Evolutionary conservation across 1,284 basidiomycete genomes (phyloP), one percentile per base, ranked within the genome.

Genomic region (Vanrija humicola): DNA sequence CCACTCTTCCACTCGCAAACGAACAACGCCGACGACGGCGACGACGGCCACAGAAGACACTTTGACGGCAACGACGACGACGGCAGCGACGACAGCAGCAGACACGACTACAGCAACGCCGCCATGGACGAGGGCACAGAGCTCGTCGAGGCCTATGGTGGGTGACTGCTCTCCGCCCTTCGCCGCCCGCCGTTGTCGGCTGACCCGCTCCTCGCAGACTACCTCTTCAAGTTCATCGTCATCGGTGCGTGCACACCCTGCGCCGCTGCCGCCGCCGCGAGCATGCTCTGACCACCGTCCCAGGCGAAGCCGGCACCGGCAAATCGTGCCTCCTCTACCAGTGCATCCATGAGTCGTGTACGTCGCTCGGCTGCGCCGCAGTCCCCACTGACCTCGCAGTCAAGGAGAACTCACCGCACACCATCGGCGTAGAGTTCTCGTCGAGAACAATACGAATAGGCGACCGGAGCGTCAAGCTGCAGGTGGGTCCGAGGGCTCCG

Each of bases 251-350:
- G 54, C 12, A 25, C 16, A 10, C 10, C 28, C 7, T 6, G 28
- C 28, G 28, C 28, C 59, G 55, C 53, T 45, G 51, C 28, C 26
- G 21, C 12, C 28, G 28, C 10, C 12, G 12, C 9, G 34, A 15
- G 34, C 34, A 34, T 15, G 14, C 34, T 34, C 34, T 34, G 34
- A 34, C 34, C 34, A 12, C 19, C 9, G 6, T 14, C 23, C 18
- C 63, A 95, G 93, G 93, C 64, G 94, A 97, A 79, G 89, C 94
- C 14, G 94, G 92, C 59, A 90, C 91, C 4, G 95, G 95, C 46
- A 98, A 98, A 81, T 94, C 91, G 19, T 98, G 94, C 76, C 79
- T 98, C 40, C 81, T 98, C 49, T 92, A 97, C 74, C 92, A 96
- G 64, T 97, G 96, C 74, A 90, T 91, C 58, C 89, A 96, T 76